A percentile compares a stretch with the other conserved stretches of the same genome.
These are phyloP conservation scores for Clitocybe nebularis DNA, from an alignment of 1,284 basidiomycete genomes.

Conservation along the genomic window DNA sequence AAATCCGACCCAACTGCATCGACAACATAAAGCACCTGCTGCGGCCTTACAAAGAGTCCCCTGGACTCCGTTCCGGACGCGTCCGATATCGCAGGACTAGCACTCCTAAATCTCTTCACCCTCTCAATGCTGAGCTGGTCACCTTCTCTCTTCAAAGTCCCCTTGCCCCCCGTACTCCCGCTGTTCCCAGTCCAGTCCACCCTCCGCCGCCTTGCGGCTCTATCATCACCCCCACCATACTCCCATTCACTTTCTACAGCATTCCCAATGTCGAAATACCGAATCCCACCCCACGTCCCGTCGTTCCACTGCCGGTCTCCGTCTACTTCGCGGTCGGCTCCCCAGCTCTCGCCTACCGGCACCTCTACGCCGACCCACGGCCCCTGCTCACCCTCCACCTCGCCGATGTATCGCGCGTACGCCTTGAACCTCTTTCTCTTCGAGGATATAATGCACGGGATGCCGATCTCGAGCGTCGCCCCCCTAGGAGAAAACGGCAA, in stretches of 20 bases:
- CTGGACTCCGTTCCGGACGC: constrained; percentile 58
- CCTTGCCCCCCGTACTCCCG: constrained; percentile 23
- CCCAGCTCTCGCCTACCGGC: constrained; percentile 42
- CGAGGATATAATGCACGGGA: constrained; percentile 86
- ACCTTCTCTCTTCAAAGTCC: constrained; percentile 56
- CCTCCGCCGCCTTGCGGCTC: constrained; percentile 42
- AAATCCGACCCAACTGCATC: constrained; percentile 56
- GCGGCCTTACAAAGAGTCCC: constrained; percentile 74
- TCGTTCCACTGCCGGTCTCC: constrained; percentile 66
- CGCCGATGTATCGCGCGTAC: constrained; percentile 84
- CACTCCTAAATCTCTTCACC: constrained; percentile 66
- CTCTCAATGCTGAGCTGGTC: constrained; percentile 58
- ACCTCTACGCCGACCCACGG: constrained; percentile 94
- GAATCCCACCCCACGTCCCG: constrained; percentile 73
- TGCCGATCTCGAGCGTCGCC: constrained; percentile 79
- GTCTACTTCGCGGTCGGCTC: constrained; percentile 43
- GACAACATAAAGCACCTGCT: constrained; percentile 79
- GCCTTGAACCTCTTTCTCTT: constrained; percentile 83
- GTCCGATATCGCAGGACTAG: constrained; percentile 66
- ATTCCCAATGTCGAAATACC: constrained; percentile 73
- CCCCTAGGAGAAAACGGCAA: constrained; percentile 41
- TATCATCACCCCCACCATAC: constrained; percentile 39
- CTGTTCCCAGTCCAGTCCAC: constrained; percentile 38
- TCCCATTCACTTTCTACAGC: constrained; percentile 56
- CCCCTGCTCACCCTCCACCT: constrained; percentile 73